Evolutionary conservation across 1,284 basidiomycete species (phyloP).

Genomic region (Puccinia horiana): DNA sequence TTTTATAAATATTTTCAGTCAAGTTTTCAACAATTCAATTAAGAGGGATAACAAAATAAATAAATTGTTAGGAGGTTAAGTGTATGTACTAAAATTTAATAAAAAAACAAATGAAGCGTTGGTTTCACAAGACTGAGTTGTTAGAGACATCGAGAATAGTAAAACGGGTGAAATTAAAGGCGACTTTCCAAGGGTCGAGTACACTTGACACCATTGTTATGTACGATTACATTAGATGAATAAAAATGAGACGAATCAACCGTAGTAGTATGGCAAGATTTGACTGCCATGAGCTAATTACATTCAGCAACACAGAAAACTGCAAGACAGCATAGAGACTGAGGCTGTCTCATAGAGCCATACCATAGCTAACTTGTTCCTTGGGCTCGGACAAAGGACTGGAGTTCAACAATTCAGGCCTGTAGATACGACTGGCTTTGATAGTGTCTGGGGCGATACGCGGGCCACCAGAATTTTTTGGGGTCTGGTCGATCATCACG

Average conservation of each 20-base stretch:
- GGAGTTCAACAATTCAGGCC: not conserved
- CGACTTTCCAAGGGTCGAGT: conserved; percentile 17
- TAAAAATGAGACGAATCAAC: not conserved
- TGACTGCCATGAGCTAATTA: not conserved
- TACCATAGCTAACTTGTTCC: conserved; percentile 46
- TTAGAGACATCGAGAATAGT: not conserved
- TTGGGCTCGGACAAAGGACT: conserved; percentile 6
- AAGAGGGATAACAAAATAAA: not conserved
- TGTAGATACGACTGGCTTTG: not conserved
- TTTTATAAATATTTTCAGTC: no score
- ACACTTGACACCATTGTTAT: conserved; percentile 1
- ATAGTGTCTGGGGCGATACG: conserved; percentile 13
- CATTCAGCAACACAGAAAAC: not conserved
- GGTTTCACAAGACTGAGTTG: not conserved
- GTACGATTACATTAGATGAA: not conserved
- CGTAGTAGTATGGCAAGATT: not conserved
- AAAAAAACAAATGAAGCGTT: not conserved
- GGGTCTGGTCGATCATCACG: conserved; percentile 32
- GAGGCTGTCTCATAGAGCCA: conserved; percentile 18
- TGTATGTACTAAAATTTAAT: no score
- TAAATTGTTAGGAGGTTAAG: not conserved
- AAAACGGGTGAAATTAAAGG: not conserved
- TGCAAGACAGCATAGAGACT: not conserved
- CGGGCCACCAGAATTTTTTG: not conserved
- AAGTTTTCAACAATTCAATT: no score